Evolutionary conservation across 2,329 filamentous ascomycete species (phyloP).

Genomic region (Paradendryphiella salina): DNA sequence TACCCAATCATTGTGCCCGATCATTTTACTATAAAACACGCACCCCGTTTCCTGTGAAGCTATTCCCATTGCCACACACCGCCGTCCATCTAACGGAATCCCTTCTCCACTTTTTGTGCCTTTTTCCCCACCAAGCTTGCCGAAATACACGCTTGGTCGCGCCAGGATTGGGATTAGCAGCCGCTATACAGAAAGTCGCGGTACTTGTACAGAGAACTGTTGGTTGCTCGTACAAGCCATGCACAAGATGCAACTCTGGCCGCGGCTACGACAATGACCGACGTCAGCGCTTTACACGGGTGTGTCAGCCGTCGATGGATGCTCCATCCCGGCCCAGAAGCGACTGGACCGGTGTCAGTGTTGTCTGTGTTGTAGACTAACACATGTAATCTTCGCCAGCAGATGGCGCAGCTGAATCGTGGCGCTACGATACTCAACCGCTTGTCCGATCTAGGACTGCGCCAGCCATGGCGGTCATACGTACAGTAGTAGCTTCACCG

Average conservation of each 20-base stretch:
- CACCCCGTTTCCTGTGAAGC: slow-evolving; percentile 4
- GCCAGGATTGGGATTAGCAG: not conserved
- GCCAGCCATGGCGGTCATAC: not conserved
- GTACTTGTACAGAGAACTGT: too few relatives aligned
- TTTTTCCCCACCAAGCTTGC: not conserved
- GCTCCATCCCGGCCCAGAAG: too few relatives aligned
- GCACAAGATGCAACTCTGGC: not conserved
- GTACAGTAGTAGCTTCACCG: not conserved
- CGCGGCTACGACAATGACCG: not conserved
- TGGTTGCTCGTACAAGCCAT: not conserved
- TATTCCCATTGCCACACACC: slow-evolving; percentile 12
- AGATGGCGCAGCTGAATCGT: slow-evolving; percentile 19
- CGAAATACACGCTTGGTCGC: not conserved
- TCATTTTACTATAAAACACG: slow-evolving; percentile 5
- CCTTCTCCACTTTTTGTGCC: not conserved
- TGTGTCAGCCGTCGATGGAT: too few relatives aligned
- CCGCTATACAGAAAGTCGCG: too few relatives aligned
- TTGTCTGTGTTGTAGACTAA: not conserved
- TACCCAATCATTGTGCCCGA: slow-evolving; percentile 8
- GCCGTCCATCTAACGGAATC: not conserved
- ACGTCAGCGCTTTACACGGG: too few relatives aligned
- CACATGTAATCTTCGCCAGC: slow-evolving; percentile 18
- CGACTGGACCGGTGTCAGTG: too few relatives aligned
- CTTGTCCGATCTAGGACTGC: not conserved
- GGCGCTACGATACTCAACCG: not conserved